Conservation (phyloP, 2,329 filamentous ascomycete species). For the Cladosporium sp. region DNA sequence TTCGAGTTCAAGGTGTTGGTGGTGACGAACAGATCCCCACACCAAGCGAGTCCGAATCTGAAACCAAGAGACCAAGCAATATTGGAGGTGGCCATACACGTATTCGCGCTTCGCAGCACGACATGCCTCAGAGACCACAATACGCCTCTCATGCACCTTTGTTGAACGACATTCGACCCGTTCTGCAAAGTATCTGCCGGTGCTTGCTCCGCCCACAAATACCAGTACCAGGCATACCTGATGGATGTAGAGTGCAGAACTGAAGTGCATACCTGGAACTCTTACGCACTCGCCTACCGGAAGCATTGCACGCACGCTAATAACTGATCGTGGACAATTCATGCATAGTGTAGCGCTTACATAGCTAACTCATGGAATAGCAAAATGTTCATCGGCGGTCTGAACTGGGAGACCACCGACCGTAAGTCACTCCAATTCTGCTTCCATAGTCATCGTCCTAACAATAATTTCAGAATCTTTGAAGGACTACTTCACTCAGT, state of each 20-base stretch:
- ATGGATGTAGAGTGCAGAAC: background rate
- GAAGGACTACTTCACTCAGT: slow-evolving; percentile 95
- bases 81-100: background rate
- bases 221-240: background rate
- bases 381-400: slow-evolving; percentile 98
- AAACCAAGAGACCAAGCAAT: background rate
- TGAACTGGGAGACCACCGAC: slow-evolving; percentile 99
- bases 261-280: background rate
- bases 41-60: background rate
- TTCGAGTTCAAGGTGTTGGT: background rate
- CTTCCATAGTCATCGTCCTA: background rate
- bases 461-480: slow-evolving; percentile 36
- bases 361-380: slow-evolving; percentile 45
- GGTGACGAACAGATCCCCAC: background rate
- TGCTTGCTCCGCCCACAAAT: background rate
- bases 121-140: background rate
- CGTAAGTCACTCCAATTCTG: slow-evolving; percentile 58
- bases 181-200: background rate
- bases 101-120: background rate
- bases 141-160: background rate
- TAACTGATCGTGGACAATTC: background rate
- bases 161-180: background rate
- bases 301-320: slow-evolving; percentile 11
- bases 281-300: background rate
- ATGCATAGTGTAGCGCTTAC: background rate